Evolutionary conservation across 257 asterid species (phyloP), one percentile per base, ranked within the genome.

Genomic region (Nicotiana sylvestris): DNA sequence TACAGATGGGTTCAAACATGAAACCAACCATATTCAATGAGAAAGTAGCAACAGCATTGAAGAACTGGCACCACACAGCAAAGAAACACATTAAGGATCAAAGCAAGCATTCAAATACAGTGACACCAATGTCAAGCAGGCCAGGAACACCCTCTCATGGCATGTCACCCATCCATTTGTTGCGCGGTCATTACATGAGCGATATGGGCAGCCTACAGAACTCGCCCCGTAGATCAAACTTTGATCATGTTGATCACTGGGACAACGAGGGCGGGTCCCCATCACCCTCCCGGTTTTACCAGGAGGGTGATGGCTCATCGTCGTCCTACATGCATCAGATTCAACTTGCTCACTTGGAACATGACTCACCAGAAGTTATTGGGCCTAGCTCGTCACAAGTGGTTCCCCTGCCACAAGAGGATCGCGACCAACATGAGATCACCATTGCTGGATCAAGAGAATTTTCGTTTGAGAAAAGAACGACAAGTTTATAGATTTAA

Each of bases 1-100:
- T 6, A 80, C 85, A 96, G 99, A 96, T 94, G 99, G 99, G 98
- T 66, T 90, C 98, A 5, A 92, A 86, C 32, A 92, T 95, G 99
- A 95, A 93, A 84, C 92, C 98, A 56, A 90, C 96, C 0, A 94
- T 95, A 65, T 95, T 95, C 93, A 91, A 91, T 74, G 98, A 95
- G 13, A 76, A 89, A 66, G 97, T 94, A 11, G 98, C 95, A 2
- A 67, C 91, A 3, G 98, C 99, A 7, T 78, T 96, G 32, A 87
- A 83, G 62, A 91, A 57, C 76, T 96, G 99, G 99, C 99, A 94
- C 90, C 97, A 93, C 88, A 89, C 92, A 0, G 98, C 99, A 43
- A 93, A 86, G 87, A 92, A 94, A 67, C 89, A 92, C 85, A 58
- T 93, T 61, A 96, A 93, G 76, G 90, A 94, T 37, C 82, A 80